These are phyloP conservation scores for Colletotrichum musae DNA, from an alignment of 2,329 filamentous ascomycete species.

Conservation along the genomic window DNA sequence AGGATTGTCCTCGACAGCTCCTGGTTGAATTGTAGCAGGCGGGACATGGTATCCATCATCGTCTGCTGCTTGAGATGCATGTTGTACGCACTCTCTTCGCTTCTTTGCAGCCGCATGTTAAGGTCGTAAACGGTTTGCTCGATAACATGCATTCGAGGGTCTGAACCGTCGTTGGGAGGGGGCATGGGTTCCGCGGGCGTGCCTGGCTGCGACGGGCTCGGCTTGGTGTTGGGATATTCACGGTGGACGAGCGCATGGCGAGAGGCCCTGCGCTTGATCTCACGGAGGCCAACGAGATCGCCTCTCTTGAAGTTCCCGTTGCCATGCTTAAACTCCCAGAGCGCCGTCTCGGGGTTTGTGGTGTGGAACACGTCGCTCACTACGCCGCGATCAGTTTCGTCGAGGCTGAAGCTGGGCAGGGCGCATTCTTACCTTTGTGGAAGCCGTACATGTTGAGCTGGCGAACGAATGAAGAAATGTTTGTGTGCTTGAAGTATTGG, in stretches of 20 bases:
- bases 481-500: conserved; percentile 99
- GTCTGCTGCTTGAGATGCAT: conserved; percentile 86
- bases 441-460: conserved; percentile 99
- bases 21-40: conserved; percentile 82
- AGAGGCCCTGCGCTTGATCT: conserved; percentile 96
- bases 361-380: conserved; percentile 99
- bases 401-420: background rate
- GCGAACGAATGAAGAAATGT: conserved; percentile 97
- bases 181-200: conserved; percentile 87
- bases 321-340: conserved; percentile 99
- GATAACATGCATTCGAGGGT: conserved; percentile 80
- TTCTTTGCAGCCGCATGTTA: conserved; percentile 80
- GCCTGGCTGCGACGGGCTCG: conserved; percentile 82
- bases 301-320: conserved; percentile 97
- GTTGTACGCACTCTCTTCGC: conserved; percentile 85
- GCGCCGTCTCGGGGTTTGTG: conserved; percentile 89
- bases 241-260: conserved; percentile 93
- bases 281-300: conserved; percentile 89
- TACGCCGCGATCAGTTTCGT: conserved; percentile 55
- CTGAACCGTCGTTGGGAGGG: conserved; percentile 76
- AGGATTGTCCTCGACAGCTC: conserved; percentile 85
- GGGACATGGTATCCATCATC: conserved; percentile 83
- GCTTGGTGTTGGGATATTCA: conserved; percentile 87
- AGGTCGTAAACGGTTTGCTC: conserved; percentile 90
- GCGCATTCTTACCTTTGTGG: conserved; percentile 82